Conservation (phyloP, 176 grass and related monocot species). For the Lolium rigidum region DNA sequence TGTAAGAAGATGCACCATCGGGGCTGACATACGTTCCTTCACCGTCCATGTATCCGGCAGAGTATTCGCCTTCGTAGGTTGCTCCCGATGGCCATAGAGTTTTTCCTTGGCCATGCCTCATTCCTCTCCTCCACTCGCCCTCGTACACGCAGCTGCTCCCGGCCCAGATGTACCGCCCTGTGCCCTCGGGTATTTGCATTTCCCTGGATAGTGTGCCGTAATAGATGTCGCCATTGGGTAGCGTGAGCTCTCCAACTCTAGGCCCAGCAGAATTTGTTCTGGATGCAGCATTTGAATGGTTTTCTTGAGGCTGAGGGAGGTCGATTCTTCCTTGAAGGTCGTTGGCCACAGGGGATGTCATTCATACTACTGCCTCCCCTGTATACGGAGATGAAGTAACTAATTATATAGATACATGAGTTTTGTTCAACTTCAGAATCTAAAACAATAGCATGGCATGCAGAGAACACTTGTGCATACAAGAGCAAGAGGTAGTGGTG, state of each 20-base stretch:
- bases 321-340: background rate
- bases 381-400: background rate
- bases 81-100: conserved; percentile 68
- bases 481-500: background rate
- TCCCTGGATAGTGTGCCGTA: conserved; percentile 63
- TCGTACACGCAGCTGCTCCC: conserved; percentile 69
- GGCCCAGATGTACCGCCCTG: conserved; percentile 74
- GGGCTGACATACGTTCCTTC: conserved; percentile 60
- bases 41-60: conserved; percentile 79
- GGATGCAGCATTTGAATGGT: conserved; percentile 48
- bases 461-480: background rate
- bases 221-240: conserved; percentile 77
- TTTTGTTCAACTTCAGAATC: background rate
- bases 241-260: conserved; percentile 53
- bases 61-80: conserved; percentile 79
- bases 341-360: conserved; percentile 2
- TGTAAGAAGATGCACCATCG: conserved; percentile 56
- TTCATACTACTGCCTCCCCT: background rate
- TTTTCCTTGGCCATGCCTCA: conserved; percentile 79
- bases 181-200: conserved; percentile 62
- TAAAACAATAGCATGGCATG: background rate
- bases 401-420: background rate
- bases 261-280: conserved; percentile 45
- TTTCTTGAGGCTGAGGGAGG: background rate
- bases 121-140: conserved; percentile 89